Evolutionary conservation across 75 land plant species (phyloP).

Genomic region (Cunninghamia lanceolata): DNA sequence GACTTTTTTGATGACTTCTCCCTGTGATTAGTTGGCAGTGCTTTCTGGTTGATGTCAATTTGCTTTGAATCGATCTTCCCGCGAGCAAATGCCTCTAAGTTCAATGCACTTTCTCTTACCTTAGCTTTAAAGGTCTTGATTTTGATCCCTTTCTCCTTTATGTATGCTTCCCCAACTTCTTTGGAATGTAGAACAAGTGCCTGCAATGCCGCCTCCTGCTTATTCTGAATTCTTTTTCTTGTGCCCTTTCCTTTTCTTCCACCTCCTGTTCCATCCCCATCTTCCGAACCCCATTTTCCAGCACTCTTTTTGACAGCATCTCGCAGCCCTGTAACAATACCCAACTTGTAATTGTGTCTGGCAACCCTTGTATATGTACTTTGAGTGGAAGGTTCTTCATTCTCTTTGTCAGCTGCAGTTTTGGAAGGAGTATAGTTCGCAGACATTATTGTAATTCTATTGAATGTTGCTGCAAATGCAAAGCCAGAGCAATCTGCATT

Average conservation of each 20-base stretch:
- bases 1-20: background rate
- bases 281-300: background rate
- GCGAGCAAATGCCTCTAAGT: constrained; percentile 11
- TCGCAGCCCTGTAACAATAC: constrained; percentile 13
- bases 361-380: constrained; percentile 15
- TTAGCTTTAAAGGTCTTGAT: background rate
- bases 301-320: constrained; percentile 6
- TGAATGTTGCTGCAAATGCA: constrained; percentile 24
- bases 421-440: constrained; percentile 10
- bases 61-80: constrained; percentile 15
- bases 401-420: background rate
- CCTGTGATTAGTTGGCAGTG: background rate
- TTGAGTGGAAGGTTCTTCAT: background rate
- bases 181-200: constrained; percentile 17
- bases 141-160: constrained; percentile 15
- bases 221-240: background rate
- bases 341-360: constrained; percentile 12
- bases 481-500: constrained; percentile 24
- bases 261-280: background rate
- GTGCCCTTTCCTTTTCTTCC: background rate
- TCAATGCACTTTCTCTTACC: constrained; percentile 2
- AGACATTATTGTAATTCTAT: constrained; percentile 14
- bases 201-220: background rate
- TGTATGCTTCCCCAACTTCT: constrained; percentile 15
- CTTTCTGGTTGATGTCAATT: constrained; percentile 17